A percentile compares a stretch with the other conserved stretches of the same genome.
Evolutionary conservation across 176 grass and related monocot species (phyloP).

Genomic region (Ananas comosus): DNA sequence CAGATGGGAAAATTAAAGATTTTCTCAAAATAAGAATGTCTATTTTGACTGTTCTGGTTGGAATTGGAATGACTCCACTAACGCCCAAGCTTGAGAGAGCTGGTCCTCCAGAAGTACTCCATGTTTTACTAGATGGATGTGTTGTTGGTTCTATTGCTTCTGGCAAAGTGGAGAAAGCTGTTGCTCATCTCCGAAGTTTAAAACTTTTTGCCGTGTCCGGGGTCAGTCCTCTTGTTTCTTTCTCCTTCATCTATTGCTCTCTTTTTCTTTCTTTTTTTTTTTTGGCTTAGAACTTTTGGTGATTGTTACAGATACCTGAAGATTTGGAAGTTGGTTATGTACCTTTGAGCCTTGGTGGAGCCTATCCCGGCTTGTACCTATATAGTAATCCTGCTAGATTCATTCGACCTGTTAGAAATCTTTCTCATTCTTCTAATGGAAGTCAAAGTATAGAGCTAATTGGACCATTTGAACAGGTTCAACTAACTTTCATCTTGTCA

Average conservation of each 20-base stretch:
- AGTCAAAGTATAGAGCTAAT: conserved; percentile 71
- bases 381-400: conserved; percentile 82
- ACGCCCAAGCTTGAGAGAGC: conserved; percentile 62
- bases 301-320: conserved; percentile 53
- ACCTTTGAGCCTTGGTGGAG: conserved; percentile 69
- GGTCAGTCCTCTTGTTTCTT: conserved; percentile 25
- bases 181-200: conserved; percentile 64
- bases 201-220: conserved; percentile 42
- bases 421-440: conserved; percentile 32
- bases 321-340: conserved; percentile 95
- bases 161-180: conserved; percentile 43
- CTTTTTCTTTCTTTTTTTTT: neutral
- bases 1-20: conserved; percentile 58
- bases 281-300: conserved; percentile 3
- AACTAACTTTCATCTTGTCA: conserved; percentile 17
- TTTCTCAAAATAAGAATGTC: conserved; percentile 52
- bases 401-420: conserved; percentile 70
- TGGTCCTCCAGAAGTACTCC: conserved; percentile 72
- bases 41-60: conserved; percentile 52
- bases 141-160: conserved; percentile 72
- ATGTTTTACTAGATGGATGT: conserved; percentile 88
- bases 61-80: conserved; percentile 63
- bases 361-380: conserved; percentile 92
- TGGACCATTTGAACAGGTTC: conserved; percentile 95
- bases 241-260: conserved; percentile 1